Evolutionary conservation across 73 alveolate species (phyloP).

Genomic region (Uronychia setigera): DNA sequence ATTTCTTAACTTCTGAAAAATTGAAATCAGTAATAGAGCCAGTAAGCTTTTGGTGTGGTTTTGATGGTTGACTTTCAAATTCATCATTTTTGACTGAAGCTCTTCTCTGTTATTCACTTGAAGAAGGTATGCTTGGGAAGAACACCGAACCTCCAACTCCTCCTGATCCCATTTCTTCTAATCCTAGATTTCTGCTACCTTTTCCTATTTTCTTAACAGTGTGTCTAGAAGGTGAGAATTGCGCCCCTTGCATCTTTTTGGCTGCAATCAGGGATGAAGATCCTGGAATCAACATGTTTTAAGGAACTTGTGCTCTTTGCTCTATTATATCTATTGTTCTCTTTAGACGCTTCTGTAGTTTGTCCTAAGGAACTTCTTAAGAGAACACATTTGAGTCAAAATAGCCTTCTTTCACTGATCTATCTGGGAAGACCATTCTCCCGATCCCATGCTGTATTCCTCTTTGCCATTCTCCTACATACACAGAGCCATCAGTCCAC

Average conservation of each 20-base stretch:
- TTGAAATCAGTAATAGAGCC: neutral
- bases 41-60: neutral
- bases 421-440: neutral
- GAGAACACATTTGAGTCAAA: neutral
- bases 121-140: neutral
- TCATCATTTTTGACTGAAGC: neutral
- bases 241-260: neutral
- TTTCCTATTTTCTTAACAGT: neutral
- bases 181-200: neutral
- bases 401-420: conserved; percentile 4
- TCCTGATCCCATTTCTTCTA: too few species aligned
- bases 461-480: conserved; percentile 35
- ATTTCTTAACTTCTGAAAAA: neutral
- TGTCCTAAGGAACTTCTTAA: neutral
- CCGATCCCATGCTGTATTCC: conserved; percentile 41
- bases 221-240: neutral
- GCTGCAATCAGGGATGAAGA: neutral
- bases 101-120: neutral
- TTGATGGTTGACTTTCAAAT: neutral
- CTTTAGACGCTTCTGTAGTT: neutral
- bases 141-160: neutral
- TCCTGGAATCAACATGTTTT: neutral
- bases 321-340: neutral
- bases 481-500: conserved; percentile 14
- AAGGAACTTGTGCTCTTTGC: neutral